Percentiles rank a stretch among this genome's conserved stretches.
Conservation (phyloP, 139 green algal genomes). For the Eudorina sp. region DNA sequence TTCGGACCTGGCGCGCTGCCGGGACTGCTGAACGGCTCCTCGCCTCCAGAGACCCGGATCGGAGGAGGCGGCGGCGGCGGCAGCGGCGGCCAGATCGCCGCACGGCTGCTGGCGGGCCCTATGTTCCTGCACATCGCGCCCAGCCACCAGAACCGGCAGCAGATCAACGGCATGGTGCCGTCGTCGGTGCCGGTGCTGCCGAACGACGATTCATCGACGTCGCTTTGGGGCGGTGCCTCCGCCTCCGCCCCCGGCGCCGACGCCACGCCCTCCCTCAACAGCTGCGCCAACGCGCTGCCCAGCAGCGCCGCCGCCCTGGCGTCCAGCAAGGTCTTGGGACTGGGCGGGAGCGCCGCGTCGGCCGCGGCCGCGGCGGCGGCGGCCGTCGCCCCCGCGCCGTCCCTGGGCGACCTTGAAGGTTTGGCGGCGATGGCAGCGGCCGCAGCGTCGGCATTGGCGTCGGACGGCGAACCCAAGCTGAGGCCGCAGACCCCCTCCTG, state of each 20-base stretch:
- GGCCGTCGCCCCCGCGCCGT: too few species aligned
- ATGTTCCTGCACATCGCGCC: conserved; percentile 5
- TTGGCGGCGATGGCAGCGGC: too few species aligned
- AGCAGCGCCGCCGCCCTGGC: neutral
- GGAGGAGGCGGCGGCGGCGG: neutral
- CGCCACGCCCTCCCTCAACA: neutral
- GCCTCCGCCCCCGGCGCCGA: neutral
- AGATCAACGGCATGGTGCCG: conserved; percentile 5
- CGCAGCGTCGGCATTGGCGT: too few species aligned
- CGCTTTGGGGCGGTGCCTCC: neutral
- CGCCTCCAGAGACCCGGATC: neutral
- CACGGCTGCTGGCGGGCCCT: neutral
- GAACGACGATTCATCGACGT: neutral
- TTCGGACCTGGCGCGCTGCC: neutral
- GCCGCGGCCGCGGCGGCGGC: neutral
- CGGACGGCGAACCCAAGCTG: too few species aligned
- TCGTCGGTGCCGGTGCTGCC: neutral
- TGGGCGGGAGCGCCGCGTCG: neutral
- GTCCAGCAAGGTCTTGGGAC: neutral
- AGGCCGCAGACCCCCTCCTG: too few species aligned
- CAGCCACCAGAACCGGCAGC: neutral
- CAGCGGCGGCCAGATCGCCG: neutral
- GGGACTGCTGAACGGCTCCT: neutral
- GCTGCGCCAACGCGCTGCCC: neutral
- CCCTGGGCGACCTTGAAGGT: too few species aligned